Percentiles rank a stretch among this genome's conserved stretches.
phyloP scores from a whole-genome alignment of 345 rosid genomes.

The Kandelia obovata region DNA sequence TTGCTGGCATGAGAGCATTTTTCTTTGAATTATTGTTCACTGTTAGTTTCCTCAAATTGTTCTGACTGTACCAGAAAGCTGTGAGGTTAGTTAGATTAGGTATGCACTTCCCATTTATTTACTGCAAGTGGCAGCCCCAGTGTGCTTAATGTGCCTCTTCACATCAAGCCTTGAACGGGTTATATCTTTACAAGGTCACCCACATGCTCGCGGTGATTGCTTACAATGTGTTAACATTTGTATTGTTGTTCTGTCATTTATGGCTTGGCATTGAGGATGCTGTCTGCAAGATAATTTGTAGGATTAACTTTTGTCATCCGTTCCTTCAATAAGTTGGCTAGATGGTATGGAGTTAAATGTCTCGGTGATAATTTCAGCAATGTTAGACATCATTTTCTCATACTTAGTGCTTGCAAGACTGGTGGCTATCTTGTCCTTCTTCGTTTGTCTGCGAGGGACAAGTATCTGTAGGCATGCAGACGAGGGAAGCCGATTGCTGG shows the following conservation, averaged over 20 bases:
- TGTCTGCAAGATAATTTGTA: too few relatives aligned
- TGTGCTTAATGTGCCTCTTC: background rate
- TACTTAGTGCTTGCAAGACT: too few relatives aligned
- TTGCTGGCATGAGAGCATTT: background rate
- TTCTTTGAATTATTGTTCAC: background rate
- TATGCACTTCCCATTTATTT: background rate
- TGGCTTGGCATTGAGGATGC: too few relatives aligned
- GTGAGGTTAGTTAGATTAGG: background rate
- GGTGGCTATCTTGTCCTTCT: too few relatives aligned
- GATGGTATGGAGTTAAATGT: too few relatives aligned
- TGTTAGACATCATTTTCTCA: too few relatives aligned
- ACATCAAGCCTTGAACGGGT: background rate
- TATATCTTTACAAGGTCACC: background rate
- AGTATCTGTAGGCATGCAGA: too few relatives aligned
- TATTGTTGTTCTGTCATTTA: background rate
- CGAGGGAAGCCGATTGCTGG: too few relatives aligned
- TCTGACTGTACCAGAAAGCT: conserved; percentile 1
- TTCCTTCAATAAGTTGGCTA: too few relatives aligned
- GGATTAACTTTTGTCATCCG: background rate
- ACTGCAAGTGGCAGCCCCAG: too few relatives aligned
- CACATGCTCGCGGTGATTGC: background rate
- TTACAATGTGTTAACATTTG: background rate
- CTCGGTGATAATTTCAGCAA: too few relatives aligned
- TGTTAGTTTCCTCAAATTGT: conserved; percentile 7
- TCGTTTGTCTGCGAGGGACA: too few relatives aligned